Base-by-base conservation (phyloP, 2,329 filamentous ascomycete genomes). In the Alternaria consortialis region DNA sequence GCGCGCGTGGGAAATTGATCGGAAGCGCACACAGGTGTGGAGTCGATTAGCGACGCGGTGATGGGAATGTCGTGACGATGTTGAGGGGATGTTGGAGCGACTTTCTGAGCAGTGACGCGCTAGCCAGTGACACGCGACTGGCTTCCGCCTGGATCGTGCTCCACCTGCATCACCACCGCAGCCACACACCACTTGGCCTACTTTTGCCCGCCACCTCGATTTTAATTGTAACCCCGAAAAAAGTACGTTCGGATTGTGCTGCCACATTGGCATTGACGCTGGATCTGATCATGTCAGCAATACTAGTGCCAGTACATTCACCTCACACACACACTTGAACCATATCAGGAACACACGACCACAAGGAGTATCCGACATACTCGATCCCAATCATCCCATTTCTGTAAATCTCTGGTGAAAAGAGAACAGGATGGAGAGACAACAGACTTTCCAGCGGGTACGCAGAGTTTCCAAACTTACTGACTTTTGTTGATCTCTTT, bases 361-460 rank as follows among this genome's bases (percentile, higher is more conserved):
- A 25, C 4, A 7, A 25, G 20, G 20, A 42, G 20, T 13, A 12
- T 23, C 17, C 17, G 39, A 23, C 9, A 9, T 23, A 23, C 39
- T 23, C 39, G 17, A 40, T 23, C 9, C 39, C 20, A 15, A 42
- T 13, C 20, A 42, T 37, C 13, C 17, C 4, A 11, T 50, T 50
- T 4, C 13, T 20, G 12, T 42, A 15, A 8, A 25, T 56, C 7
- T 27, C 34, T 32, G 9, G 13, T 20, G 13, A 42, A 46, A 42
- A 32, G 31, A 32, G 23, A 3, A n/a, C 50, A 63, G 34, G 15
- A 79, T 79, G 76, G 73, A 79, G 36, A 75, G 79, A 55, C 79
- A 79, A 55, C 73, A 77, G 13, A 62, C 73, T 25, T 84, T 84
- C 60, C 76, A 80, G 43, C 72, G 62, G 52, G 79, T 78, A 54